These are phyloP conservation scores for Arctostaphylos glauca DNA, from an alignment of 148 eudicot species.

Conservation along the genomic window DNA sequence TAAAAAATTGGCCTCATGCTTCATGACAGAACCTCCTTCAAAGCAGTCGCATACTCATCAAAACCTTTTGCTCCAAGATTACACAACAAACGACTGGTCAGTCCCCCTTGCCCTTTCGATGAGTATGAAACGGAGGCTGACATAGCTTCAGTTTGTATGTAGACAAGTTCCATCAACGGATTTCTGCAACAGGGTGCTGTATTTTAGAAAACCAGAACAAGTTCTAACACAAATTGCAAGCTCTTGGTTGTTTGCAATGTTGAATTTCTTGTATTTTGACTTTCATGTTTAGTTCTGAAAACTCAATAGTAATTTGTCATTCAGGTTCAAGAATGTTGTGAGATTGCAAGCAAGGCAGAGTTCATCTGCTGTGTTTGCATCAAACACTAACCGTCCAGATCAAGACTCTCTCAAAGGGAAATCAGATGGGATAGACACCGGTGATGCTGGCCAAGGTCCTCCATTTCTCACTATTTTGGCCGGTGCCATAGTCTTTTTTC, in stretches of 20 bases:
- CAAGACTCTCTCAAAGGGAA: constrained; percentile 13
- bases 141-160: background rate
- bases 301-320: background rate
- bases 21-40: background rate
- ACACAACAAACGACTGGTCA: background rate
- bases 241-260: background rate
- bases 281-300: background rate
- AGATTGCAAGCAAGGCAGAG: constrained; percentile 27
- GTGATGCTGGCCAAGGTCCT: constrained; percentile 32
- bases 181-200: background rate
- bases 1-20: background rate
- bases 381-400: constrained; percentile 28
- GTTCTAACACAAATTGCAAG: background rate
- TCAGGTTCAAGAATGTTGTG: constrained; percentile 24
- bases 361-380: constrained; percentile 25
- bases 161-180: background rate
- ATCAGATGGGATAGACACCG: constrained; percentile 18
- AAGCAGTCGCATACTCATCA: background rate
- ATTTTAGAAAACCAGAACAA: background rate
- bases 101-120: background rate
- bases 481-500: constrained; percentile 31
- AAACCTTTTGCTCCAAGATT: background rate
- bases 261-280: background rate
- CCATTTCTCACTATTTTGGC: constrained; percentile 52
- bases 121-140: background rate